phyloP scores from a whole-genome alignment of 345 rosid genomes.

The Gossypioides kirkii region DNA sequence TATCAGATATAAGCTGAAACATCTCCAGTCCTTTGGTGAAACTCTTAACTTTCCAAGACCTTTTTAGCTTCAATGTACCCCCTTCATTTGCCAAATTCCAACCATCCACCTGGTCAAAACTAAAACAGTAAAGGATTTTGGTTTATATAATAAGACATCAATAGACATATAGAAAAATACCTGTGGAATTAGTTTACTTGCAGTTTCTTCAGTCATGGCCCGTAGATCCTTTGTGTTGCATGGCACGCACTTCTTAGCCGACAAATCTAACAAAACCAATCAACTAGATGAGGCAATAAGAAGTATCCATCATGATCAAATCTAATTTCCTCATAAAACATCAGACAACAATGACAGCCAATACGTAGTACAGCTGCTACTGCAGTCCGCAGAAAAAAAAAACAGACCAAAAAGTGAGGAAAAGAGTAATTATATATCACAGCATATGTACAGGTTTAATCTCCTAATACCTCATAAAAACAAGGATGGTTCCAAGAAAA shows the following conservation, averaged over 20 bases:
- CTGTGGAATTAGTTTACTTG: slow-evolving; percentile 48
- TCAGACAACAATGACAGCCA: not conserved
- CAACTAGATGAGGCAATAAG: not conserved
- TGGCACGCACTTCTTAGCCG: slow-evolving; percentile 78
- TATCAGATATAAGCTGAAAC: slow-evolving; percentile 61
- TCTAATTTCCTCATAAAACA: not conserved
- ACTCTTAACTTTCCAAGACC: slow-evolving; percentile 69
- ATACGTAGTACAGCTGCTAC: not conserved
- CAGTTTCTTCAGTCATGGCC: slow-evolving; percentile 78
- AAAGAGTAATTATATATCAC: not conserved
- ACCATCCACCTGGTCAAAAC: slow-evolving; percentile 48
- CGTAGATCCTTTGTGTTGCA: slow-evolving; percentile 74
- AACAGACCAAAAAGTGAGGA: not conserved
- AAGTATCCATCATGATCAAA: not conserved
- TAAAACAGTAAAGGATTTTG: slow-evolving; percentile 3
- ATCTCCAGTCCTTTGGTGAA: slow-evolving; percentile 79
- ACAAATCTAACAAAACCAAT: slow-evolving; percentile 47
- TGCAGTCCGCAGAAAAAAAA: not conserved
- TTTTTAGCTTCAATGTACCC: slow-evolving; percentile 60
- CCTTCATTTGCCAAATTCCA: slow-evolving; percentile 77
- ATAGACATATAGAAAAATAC: slow-evolving; percentile 28
- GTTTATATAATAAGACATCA: not conserved
- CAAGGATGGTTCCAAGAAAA: not conserved
- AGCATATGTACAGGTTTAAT: not conserved
- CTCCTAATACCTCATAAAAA: not conserved